A percentile compares a stretch with the other conserved stretches of the same genome.
Conservation (phyloP, 805 yeast species). For the Saccharomyces paradoxus region DNA sequence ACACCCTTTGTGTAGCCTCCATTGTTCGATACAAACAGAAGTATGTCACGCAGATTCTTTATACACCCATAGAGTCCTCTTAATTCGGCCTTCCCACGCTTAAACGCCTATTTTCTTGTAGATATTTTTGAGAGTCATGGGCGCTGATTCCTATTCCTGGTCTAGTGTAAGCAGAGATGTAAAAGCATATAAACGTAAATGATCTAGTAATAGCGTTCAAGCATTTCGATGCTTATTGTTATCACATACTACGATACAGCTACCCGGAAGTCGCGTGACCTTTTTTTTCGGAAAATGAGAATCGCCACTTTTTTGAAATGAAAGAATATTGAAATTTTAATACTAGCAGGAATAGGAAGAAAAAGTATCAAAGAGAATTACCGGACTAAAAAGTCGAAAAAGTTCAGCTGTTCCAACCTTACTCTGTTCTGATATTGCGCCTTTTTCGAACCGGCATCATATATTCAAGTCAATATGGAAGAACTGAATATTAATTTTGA, state of each 20-base stretch:
- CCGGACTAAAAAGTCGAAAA: not conserved
- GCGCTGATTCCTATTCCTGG: too few relatives aligned
- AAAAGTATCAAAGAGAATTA: not conserved
- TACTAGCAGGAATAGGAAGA: not conserved
- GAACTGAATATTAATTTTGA: slow-evolving; percentile 27
- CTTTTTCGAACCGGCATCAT: not conserved
- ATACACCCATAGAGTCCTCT: slow-evolving; percentile 50
- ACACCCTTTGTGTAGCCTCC: slow-evolving; percentile 87
- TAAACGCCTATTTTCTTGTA: not conserved
- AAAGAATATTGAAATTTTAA: not conserved
- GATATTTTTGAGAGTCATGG: not conserved
- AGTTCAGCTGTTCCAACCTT: not conserved
- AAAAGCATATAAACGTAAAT: not conserved
- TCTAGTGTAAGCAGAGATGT: not conserved
- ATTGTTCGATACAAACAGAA: slow-evolving; percentile 81
- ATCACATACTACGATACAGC: not conserved
- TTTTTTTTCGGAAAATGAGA: not conserved
- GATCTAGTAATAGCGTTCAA: not conserved
- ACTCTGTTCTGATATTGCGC: not conserved
- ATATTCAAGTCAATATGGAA: slow-evolving; percentile 16
- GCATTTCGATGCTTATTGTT: not conserved
- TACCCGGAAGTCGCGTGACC: not conserved
- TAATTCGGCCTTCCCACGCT: not conserved
- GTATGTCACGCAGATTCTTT: slow-evolving; percentile 84
- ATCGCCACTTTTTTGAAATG: not conserved